Conservation (phyloP, 2,329 filamentous ascomycete species). For the Achaetomium macrosporum region DNA sequence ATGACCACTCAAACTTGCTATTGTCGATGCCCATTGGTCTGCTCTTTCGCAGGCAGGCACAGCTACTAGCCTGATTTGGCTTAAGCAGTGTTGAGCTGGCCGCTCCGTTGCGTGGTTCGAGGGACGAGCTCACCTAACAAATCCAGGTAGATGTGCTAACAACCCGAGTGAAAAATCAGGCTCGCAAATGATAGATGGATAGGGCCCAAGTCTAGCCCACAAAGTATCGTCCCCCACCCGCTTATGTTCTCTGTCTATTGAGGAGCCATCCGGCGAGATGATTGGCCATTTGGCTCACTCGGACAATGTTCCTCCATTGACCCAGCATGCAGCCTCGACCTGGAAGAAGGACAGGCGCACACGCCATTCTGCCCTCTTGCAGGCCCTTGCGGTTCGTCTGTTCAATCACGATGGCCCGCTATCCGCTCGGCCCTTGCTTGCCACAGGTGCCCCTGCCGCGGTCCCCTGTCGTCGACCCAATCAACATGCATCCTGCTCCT, state of each 20-base stretch:
- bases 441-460: conserved; percentile 20
- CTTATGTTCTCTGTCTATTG: conserved; percentile 20
- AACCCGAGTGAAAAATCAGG: not conserved
- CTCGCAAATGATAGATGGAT: not conserved
- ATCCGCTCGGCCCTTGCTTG: conserved; percentile 26
- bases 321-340: conserved; percentile 10
- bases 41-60: conserved; percentile 11
- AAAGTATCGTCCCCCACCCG: not conserved
- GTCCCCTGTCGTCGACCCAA: conserved; percentile 16
- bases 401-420: conserved; percentile 27
- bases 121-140: not conserved
- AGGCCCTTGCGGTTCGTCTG: conserved; percentile 9
- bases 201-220: accelerated
- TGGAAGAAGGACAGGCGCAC: conserved; percentile 8
- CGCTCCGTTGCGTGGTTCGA: conserved; percentile 3
- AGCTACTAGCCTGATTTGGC: conserved; percentile 20
- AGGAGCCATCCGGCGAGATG: not conserved
- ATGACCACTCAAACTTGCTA: conserved; percentile 14
- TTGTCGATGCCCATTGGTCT: conserved; percentile 18
- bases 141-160: not conserved
- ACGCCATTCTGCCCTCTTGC: conserved; percentile 14
- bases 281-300: conserved; percentile 16
- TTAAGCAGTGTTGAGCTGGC: conserved; percentile 17
- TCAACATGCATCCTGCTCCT: conserved; percentile 22
- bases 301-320: conserved; percentile 8